Base-by-base conservation (phyloP, 371 early-diverging fungal genomes). In the Apophysomyces trapeziformis region DNA sequence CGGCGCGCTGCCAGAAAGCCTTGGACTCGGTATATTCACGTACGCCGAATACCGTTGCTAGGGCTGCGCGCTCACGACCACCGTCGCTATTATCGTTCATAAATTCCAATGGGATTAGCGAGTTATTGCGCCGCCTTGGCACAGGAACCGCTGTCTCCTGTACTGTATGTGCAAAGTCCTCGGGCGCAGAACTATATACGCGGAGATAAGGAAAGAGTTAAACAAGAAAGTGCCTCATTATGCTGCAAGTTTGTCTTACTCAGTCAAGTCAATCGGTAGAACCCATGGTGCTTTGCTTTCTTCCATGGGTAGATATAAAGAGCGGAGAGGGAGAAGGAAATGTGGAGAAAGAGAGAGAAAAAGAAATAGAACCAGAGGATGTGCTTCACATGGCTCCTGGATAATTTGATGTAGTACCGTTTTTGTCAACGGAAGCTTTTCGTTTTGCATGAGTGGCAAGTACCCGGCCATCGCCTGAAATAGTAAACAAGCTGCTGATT, bases 11-110 rank as follows among this genome's bases (percentile, higher is more conserved):
- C 83, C 83, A 82, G 26, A 82, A 73, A 36, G 76, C 64, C 56
- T 79, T 79, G 5, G 76, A 74, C 57, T 79, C 78, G 18, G 78
- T 72, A 38, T 82, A 82, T 63, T 82, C 83, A 35, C 75, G 78
- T 6, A 79, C 78, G 56, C 83, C 83, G 68, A 82, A 82, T 4
- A 82, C 83, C 6, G 80, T 79, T 5, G 83, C 83, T 11, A 82
- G 46, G 8, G 83, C 80, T 26, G 80, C 83, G 45, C 78, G 73
- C 61, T 82, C 83, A 43, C 73, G 61, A 8, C 76, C 74, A 36
- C 79, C 79, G 65, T 79, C 79, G 41, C 65, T 70, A 32, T 61
- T 73, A 46, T 78, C 74, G 38, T 71, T 79, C 72, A 77, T 72
- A 5, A 77, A 65, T 21, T 79, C 79, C 1, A 69, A 61, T 11